A percentile compares a stretch with the other conserved stretches of the same genome.
These are phyloP conservation scores for Diaporthe ilicicola DNA, from an alignment of 2,329 filamentous ascomycete species.

Conservation along the genomic window DNA sequence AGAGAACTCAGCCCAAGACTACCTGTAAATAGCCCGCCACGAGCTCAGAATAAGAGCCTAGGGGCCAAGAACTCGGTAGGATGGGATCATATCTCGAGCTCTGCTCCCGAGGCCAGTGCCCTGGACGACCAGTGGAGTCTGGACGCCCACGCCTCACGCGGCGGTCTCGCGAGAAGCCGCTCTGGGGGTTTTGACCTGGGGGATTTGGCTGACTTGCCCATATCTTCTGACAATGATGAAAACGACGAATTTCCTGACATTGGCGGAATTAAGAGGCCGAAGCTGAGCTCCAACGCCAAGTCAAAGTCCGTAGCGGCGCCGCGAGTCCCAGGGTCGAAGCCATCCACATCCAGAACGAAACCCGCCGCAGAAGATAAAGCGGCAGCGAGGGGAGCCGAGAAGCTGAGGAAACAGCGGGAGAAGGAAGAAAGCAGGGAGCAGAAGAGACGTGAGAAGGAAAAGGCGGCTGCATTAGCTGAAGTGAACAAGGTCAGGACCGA, in stretches of 20 bases:
- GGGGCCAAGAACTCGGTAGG: constrained; percentile 40
- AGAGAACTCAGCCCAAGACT: constrained; percentile 35
- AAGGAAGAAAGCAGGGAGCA: constrained; percentile 68
- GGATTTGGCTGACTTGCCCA: constrained; percentile 40
- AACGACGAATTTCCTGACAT: constrained; percentile 58
- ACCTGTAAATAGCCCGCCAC: constrained; percentile 37
- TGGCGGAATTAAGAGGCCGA: constrained; percentile 42
- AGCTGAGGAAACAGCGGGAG: constrained; percentile 63
- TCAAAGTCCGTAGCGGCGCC: neutral
- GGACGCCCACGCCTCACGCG: neutral
- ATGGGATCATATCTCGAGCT: constrained; percentile 64
- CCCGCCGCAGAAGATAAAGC: constrained; percentile 51
- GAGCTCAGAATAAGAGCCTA: constrained; percentile 28
- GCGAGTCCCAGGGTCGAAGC: constrained; percentile 35
- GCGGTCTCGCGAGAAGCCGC: constrained; percentile 33
- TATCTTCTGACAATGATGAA: constrained; percentile 47
- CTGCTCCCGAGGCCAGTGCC: constrained; percentile 51
- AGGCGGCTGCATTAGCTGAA: constrained; percentile 71
- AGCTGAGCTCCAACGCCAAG: constrained; percentile 24
- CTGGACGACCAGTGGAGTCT: constrained; percentile 31
- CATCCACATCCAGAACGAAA: constrained; percentile 31
- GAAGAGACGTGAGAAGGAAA: constrained; percentile 69
- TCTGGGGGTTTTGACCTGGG: constrained; percentile 45
- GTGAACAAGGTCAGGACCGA: constrained; percentile 78
- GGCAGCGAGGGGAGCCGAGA: constrained; percentile 61